Conservation (phyloP, 2,329 filamentous ascomycete species). For the Monilinia fructicola region DNA sequence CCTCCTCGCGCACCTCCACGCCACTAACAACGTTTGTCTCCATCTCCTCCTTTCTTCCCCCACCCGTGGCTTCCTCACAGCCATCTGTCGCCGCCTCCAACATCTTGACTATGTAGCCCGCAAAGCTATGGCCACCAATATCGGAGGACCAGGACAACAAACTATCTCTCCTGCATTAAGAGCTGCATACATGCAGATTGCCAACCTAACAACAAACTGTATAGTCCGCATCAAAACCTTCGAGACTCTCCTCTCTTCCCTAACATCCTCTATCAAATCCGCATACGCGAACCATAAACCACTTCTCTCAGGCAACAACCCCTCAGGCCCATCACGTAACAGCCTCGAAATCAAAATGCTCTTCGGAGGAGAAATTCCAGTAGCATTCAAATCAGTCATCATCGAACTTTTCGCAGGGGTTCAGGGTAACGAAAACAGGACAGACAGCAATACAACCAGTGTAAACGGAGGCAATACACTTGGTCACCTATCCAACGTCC, state of each 20-base stretch:
- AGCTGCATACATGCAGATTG: conserved; percentile 39
- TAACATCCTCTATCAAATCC: conserved; percentile 35
- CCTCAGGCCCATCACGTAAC: conserved; percentile 35
- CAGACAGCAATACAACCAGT: neutral
- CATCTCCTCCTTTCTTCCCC: conserved; percentile 71
- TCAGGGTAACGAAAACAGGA: neutral
- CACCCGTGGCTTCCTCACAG: conserved; percentile 69
- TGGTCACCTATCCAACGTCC: conserved; percentile 25
- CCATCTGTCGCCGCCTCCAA: conserved; percentile 63
- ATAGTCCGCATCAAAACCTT: conserved; percentile 39
- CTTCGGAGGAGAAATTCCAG: conserved; percentile 38
- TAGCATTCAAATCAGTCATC: conserved; percentile 39
- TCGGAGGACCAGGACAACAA: conserved; percentile 21
- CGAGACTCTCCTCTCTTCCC: conserved; percentile 36
- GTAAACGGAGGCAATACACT: neutral
- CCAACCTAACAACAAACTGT: conserved; percentile 34
- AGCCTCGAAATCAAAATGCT: conserved; percentile 39
- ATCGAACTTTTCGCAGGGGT: conserved; percentile 37
- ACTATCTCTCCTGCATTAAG: conserved; percentile 34
- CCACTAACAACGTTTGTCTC: conserved; percentile 57
- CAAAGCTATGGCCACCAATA: conserved; percentile 34
- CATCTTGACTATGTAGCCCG: conserved; percentile 51
- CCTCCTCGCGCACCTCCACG: conserved; percentile 52
- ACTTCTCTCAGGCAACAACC: conserved; percentile 27
- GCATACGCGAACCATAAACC: conserved; percentile 34